Base-by-base conservation (phyloP, 1,139 yeast genomes). In the Petasospora rhodanensis region DNA sequence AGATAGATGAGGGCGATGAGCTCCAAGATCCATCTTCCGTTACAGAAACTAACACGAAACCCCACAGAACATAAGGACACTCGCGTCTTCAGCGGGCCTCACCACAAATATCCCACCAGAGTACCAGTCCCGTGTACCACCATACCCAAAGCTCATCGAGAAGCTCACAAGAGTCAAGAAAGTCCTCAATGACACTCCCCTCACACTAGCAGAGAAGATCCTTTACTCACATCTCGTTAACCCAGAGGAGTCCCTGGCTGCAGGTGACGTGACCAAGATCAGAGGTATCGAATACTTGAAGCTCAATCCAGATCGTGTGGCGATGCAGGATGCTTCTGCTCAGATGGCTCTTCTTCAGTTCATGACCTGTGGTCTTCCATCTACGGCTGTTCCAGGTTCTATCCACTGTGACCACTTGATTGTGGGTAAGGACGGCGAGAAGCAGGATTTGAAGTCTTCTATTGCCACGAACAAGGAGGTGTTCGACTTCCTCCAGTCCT, bases 321-420 rank as follows among this genome's bases (percentile, higher is more conserved):
- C 98, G 17, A 89, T 89, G 96, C 98, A 91, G 66, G 98, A 91
- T 65, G 98, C 98, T 2, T 83, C 95, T 16, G 98, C 98, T 2
- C 98, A 91, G 64, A 91, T 89, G 84, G 98, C 98, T 3, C 67
- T 91, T 45, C 66, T 91, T 45, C 98, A 91, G 63, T 91, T 91
- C 62, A 89, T 91, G 94, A 86, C 97, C 19, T 84, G 96, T 52
- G 96, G 96, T 14, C 76, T 89, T 77, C 57, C 76, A 29, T 66
- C 77, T 20, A 85, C 96, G 7, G 82, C 83, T 0, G 96, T 89
- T 3, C 98, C 98, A 4, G 96, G 83, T 8, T 83, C 96, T 3
- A 86, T 91, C 47, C 98, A 91, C 59, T 91, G 98, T 65, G 98
- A 91, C 59, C 98, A 91, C 61, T 74, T 91, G 63, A 89, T 91